phyloP scores from a whole-genome alignment of 306 rosid species.

The Prunus persica region DNA sequence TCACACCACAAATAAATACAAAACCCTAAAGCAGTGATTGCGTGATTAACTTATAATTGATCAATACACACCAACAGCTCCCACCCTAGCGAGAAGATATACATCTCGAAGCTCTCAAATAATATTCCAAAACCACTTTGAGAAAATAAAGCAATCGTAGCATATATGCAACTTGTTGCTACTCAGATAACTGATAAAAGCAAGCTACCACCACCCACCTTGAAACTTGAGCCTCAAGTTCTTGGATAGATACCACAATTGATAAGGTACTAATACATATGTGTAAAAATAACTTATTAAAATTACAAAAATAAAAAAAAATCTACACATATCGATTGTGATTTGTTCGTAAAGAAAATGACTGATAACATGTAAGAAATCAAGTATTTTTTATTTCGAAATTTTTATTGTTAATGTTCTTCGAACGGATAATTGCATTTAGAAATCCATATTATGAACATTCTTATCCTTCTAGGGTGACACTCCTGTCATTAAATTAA shows the following conservation, averaged over 20 bases:
- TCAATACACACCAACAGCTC: constrained; percentile 10
- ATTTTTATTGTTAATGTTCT: no score
- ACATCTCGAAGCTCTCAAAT: background rate
- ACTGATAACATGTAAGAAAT: no score
- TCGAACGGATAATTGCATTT: no score
- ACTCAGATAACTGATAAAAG: background rate
- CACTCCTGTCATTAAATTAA: no score
- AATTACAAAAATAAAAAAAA: no score
- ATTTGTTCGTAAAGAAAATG: no score
- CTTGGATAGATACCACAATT: background rate
- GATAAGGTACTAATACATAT: no score
- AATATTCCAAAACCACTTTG: background rate
- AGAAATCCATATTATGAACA: no score
- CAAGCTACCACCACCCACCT: background rate
- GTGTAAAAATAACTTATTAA: no score
- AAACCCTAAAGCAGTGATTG: background rate
- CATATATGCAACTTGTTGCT: background rate
- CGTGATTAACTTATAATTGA: background rate
- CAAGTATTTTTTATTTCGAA: no score
- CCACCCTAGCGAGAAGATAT: background rate
- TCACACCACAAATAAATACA: background rate
- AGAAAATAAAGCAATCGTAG: background rate
- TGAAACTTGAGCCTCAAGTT: constrained; percentile 1
- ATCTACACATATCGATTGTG: no score
- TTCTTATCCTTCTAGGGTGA: no score